phyloP scores from a whole-genome alignment of 257 asterid species.

The Agastache rugosa region DNA sequence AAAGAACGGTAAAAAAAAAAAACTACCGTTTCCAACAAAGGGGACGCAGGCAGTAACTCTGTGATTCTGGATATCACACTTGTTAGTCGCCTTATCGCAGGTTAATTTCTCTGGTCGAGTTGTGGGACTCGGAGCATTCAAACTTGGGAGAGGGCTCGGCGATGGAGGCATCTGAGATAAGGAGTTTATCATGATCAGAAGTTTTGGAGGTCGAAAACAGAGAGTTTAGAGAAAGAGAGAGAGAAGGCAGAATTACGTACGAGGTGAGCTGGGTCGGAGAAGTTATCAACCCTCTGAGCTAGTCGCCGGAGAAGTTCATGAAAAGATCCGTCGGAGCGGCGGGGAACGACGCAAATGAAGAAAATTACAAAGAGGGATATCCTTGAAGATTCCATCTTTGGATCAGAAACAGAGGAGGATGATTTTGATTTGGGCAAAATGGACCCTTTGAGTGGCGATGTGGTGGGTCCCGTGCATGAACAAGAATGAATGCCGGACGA shows the following conservation, averaged over 20 bases:
- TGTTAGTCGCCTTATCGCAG: conserved; percentile 42
- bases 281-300: not conserved
- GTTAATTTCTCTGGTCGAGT: conserved; percentile 18
- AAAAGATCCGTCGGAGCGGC: not conserved
- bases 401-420: not conserved
- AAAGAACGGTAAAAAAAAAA: not conserved
- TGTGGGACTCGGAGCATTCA: conserved; percentile 26
- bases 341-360: not conserved
- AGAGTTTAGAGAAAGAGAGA: not conserved
- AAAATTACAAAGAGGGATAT: not conserved
- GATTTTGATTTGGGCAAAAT: not conserved
- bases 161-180: conserved; percentile 41
- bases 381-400: conserved; percentile 7
- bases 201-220: too few species aligned
- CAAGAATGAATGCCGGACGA: conserved; percentile 2
- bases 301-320: not conserved
- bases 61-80: conserved; percentile 52
- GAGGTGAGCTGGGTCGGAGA: not conserved
- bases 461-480: not conserved
- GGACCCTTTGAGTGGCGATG: not conserved
- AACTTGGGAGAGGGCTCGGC: conserved; percentile 35
- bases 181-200: conserved; percentile 17
- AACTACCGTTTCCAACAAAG: conserved; percentile 44
- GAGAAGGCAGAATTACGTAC: not conserved
- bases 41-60: conserved; percentile 61